Evolutionary conservation across 768 basidiomycete species (phyloP).

Genomic region (Podaxis sp.): DNA sequence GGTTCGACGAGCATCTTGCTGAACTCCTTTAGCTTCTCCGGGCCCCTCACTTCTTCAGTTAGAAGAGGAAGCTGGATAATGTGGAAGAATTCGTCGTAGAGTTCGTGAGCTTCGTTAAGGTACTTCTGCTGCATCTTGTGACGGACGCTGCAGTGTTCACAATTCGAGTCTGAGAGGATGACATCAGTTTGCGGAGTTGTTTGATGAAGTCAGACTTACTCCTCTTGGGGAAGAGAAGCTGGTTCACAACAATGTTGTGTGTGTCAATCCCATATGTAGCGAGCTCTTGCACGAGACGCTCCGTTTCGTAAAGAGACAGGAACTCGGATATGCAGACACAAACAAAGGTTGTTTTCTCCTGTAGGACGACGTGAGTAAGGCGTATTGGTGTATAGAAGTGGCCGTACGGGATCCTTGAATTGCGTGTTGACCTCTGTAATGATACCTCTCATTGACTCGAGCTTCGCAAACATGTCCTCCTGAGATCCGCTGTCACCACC

Average conservation of each 20-base stretch:
- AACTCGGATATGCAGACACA: conserved; percentile 99
- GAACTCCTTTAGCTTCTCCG: conserved; percentile 90
- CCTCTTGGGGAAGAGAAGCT: conserved; percentile 90
- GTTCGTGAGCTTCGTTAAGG: conserved; percentile 91
- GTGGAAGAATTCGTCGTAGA: conserved; percentile 98
- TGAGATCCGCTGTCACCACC: conserved; percentile 87
- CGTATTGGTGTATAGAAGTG: not conserved
- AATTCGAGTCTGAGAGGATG: conserved; percentile 69
- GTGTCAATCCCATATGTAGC: conserved; percentile 96
- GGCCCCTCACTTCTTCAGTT: conserved; percentile 96
- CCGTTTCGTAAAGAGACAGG: conserved; percentile 96
- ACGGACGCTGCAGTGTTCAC: conserved; percentile 93
- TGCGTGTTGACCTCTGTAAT: conserved; percentile 99
- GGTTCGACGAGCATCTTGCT: conserved; percentile 89
- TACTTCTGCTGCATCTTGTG: conserved; percentile 99
- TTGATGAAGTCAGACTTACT: conserved; percentile 45
- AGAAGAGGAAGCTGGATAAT: conserved; percentile 91
- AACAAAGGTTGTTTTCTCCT: conserved; percentile 99
- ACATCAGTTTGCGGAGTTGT: conserved; percentile 1
- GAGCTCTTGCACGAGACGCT: conserved; percentile 94
- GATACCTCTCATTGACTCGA: conserved; percentile 94
- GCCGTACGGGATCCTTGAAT: conserved; percentile 94
- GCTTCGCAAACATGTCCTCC: conserved; percentile 98
- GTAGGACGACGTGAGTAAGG: not conserved
- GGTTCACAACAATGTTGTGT: conserved; percentile 98